Evolutionary conservation across 2,329 filamentous ascomycete species (phyloP).

Genomic region (Emydomyces testavorans): DNA sequence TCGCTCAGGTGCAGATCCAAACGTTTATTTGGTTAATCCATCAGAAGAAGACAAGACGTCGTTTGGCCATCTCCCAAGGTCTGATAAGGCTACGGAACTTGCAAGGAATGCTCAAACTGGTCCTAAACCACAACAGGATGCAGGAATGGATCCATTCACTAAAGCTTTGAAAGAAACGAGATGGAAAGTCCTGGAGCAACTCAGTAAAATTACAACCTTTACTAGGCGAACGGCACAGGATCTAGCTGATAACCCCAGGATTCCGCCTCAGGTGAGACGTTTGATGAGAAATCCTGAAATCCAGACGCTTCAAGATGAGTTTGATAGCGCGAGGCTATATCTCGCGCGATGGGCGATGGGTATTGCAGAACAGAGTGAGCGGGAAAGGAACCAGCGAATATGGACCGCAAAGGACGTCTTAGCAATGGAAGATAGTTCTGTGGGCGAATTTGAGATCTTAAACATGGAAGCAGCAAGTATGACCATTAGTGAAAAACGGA

Average conservation of each 20-base stretch:
- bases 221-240: constrained; percentile 85
- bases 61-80: constrained; percentile 49
- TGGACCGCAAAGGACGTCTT: constrained; percentile 90
- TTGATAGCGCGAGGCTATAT: constrained; percentile 90
- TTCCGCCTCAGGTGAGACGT: constrained; percentile 77
- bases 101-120: constrained; percentile 14
- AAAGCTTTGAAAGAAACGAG: constrained; percentile 90
- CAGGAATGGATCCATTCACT: constrained; percentile 79
- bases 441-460: constrained; percentile 90
- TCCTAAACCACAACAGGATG: constrained; percentile 43
- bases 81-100: constrained; percentile 27
- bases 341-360: constrained; percentile 97
- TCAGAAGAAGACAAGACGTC: constrained; percentile 69
- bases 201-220: constrained; percentile 95
- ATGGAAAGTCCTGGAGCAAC: constrained; percentile 93
- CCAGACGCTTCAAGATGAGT: constrained; percentile 89
- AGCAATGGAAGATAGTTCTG: constrained; percentile 85
- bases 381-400: constrained; percentile 71
- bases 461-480: constrained; percentile 64
- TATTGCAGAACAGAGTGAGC: constrained; percentile 91
- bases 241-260: constrained; percentile 75
- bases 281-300: constrained; percentile 86
- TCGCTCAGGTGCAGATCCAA: constrained; percentile 72
- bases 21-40: constrained; percentile 83
- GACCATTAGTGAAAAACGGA: constrained; percentile 64